Conservation (phyloP, 2,329 filamentous ascomycete species). For the Emericellopsis cladophorae region DNA sequence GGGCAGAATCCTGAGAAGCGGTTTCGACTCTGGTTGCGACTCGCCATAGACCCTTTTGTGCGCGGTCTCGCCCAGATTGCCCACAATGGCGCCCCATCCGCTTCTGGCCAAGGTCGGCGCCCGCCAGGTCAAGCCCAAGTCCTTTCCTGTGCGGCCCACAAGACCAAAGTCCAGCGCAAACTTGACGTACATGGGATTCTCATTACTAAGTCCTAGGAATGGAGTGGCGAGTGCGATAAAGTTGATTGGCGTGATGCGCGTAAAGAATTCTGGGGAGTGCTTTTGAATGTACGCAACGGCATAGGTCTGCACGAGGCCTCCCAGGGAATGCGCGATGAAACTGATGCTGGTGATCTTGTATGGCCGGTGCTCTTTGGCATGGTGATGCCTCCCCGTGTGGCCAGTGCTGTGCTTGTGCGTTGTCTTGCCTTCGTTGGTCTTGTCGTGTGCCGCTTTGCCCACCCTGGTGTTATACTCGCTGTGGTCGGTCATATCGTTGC, state of each 20-base stretch:
- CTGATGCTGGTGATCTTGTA: slow-evolving; percentile 92
- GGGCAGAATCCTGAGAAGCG: slow-evolving; percentile 75
- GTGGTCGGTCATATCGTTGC: slow-evolving; percentile 27
- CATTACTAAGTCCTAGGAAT: slow-evolving; percentile 85
- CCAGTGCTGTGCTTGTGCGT: slow-evolving; percentile 51
- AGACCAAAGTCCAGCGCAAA: slow-evolving; percentile 94
- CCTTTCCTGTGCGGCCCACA: slow-evolving; percentile 90
- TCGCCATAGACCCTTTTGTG: slow-evolving; percentile 46
- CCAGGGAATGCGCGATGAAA: slow-evolving; percentile 85
- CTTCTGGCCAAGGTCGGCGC: slow-evolving; percentile 74
- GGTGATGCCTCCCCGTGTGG: slow-evolving; percentile 37
- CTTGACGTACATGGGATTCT: slow-evolving; percentile 94
- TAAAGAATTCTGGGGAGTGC: slow-evolving; percentile 83
- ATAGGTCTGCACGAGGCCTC: slow-evolving; percentile 83
- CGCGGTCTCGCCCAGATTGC: slow-evolving; percentile 61
- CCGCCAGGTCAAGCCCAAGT: slow-evolving; percentile 88
- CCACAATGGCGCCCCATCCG: slow-evolving; percentile 80
- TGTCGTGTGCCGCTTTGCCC: slow-evolving; percentile 13
- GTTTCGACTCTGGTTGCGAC: slow-evolving; percentile 70
- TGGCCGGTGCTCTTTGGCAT: slow-evolving; percentile 33
- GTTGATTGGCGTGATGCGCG: slow-evolving; percentile 74
- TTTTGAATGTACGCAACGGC: slow-evolving; percentile 95
- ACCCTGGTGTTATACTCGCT: slow-evolving; percentile 12
- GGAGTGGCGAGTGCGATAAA: slow-evolving; percentile 83
- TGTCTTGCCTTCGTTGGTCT: slow-evolving; percentile 21